Evolutionary conservation across 2,329 filamentous ascomycete species (phyloP), one percentile per base, ranked within the genome.

Genomic region (Colletotrichum kahawae): DNA sequence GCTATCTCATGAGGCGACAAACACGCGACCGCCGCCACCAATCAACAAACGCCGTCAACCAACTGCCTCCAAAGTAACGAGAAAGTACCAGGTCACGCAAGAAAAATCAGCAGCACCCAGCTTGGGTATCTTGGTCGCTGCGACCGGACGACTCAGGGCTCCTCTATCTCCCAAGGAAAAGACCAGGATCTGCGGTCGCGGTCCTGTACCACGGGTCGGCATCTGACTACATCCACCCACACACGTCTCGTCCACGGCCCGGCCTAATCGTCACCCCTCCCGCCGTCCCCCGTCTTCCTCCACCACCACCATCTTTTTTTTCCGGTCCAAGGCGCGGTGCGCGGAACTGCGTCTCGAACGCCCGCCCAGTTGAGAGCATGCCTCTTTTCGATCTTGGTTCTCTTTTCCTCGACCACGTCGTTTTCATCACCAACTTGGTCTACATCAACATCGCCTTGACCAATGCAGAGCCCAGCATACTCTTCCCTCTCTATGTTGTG

Each of bases 361-460:
- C 69, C 57, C 71, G 60, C 56, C 48, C n/a, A 21, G 27, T 43
- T 48, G 21, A 51, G 71, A 81, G 65, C 76, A 90, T 90, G 89
- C 86, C 89, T 79, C 83, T 90, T 74, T 84, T 85, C 79, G 87
- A 90, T 82, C 80, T 90, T 31, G 88, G 88, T 64, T 86, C 88
- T n/a, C 82, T 89, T 38, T 80, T 90, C 76, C 82, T 90, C 66
- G 84, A 89, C 77, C 84, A 89, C 77, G 82, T 90, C 68, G 87
- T 90, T 78, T 90, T 90, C 79, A 82, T 90, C 77, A 88, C 87
- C 54, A 89, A 88, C 67, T 82, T 90, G 70, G 85, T 89, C 76
- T 89, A 90, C 80, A 87, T 90, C 79, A 86, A 86, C 79, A 86
- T 88, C 76, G 88, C 87, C 71, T 84, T 90, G 74, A 83, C 87